Evolutionary conservation across 768 basidiomycete species (phyloP).

Genomic region (Sporobolomyces roseus): DNA sequence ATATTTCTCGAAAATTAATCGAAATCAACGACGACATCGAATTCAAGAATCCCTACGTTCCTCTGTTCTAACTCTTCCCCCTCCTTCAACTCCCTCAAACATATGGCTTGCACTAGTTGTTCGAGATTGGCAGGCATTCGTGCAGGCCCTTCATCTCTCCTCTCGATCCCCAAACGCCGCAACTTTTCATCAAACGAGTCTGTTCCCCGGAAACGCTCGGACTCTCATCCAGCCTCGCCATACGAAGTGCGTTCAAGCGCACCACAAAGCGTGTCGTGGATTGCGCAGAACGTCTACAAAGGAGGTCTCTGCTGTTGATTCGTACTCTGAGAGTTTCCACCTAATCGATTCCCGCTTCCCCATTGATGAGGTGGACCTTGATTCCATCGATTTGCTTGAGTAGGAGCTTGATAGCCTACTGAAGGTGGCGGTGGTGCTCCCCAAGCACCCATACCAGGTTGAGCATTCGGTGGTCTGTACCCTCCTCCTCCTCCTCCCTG

Average conservation of each 20-base stretch:
- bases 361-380: slow-evolving; percentile 10
- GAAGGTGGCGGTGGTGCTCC: background rate
- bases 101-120: slow-evolving; percentile 2
- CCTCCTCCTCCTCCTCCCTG: no score
- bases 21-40: no score
- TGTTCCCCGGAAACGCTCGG: background rate
- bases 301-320: slow-evolving; percentile 1
- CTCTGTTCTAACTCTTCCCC: no score
- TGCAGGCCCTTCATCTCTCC: background rate
- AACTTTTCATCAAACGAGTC: slow-evolving; percentile 9
- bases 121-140: background rate
- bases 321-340: background rate
- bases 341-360: background rate
- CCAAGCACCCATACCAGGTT: no score
- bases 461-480: no score
- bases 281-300: no score
- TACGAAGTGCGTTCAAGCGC: no score
- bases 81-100: no score
- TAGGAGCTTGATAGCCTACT: background rate
- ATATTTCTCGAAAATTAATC: no score
- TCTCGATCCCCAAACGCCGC: background rate
- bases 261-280: no score
- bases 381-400: background rate
- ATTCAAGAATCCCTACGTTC: no score
- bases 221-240: no score